phyloP scores from a whole-genome alignment of 768 basidiomycete genomes.

The Hysterangium stoloniferum region DNA sequence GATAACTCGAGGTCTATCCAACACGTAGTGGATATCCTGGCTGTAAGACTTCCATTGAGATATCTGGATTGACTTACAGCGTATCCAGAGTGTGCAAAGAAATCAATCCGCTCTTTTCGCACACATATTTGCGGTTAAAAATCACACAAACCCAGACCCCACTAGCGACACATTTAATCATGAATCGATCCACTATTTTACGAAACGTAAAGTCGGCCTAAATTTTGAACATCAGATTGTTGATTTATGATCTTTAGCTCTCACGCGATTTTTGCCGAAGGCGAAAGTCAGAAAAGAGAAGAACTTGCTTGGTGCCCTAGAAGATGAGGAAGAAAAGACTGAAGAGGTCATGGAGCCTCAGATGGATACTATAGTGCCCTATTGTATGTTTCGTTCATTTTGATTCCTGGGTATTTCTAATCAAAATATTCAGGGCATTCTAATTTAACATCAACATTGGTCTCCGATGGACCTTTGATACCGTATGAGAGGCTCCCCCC shows the following conservation, averaged over 20 bases:
- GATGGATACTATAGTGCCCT: conserved; percentile 61
- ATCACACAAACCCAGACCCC: conserved; percentile 61
- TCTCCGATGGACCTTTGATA: conserved; percentile 60
- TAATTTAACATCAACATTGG: conserved; percentile 80
- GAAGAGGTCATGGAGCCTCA: conserved; percentile 23
- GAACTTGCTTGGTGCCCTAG: conserved; percentile 59
- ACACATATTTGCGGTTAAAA: conserved; percentile 48
- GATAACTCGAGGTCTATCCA: conserved; percentile 47
- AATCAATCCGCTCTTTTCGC: conserved; percentile 71
- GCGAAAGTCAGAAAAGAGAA: conserved; percentile 72
- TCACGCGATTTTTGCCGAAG: conserved; percentile 79
- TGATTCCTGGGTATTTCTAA: conserved; percentile 8
- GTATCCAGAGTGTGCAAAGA: conserved; percentile 54
- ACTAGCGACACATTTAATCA: conserved; percentile 43
- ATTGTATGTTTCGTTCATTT: conserved; percentile 38
- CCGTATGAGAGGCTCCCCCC: conserved; percentile 49
- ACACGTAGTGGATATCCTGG: conserved; percentile 57
- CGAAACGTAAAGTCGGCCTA: conserved; percentile 52
- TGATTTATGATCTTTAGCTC: conserved; percentile 22
- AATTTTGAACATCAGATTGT: background rate
- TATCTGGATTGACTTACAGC: background rate
- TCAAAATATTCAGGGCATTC: conserved; percentile 30
- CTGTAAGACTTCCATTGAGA: conserved; percentile 35
- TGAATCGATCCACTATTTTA: conserved; percentile 55
- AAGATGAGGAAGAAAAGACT: conserved; percentile 41